Base-by-base conservation (phyloP, 2,329 filamentous ascomycete species). In the Pseudogymnoascus sp. region DNA sequence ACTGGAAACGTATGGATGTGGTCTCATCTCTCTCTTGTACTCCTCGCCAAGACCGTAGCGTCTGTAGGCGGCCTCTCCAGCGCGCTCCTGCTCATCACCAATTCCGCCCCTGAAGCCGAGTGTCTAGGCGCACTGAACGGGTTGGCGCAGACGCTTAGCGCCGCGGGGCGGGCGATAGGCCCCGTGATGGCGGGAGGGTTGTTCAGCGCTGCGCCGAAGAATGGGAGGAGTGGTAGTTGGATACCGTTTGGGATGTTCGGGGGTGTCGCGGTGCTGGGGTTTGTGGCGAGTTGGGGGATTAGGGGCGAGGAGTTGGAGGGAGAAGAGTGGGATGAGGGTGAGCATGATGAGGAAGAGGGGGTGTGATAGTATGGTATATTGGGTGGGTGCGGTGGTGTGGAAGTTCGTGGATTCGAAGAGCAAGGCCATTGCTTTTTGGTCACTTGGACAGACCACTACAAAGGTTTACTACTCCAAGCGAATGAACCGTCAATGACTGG, bases 81-180 rank as follows among this genome's bases (percentile, higher is more conserved):
- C 72, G 92, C 93, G 3, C 85, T 97, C 76, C 80, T 96, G 15
- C 77, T 99, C 74, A 93, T 99, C 68, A 97, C 92, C 38, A 99
- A 99, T 70, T 96, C 90, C 0, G 91, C 92, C 0, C 90, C 92
- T 0, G 91, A 93, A 7, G 85, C 93, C 74, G 87, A 89, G 4
- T 92, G 90, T 0, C 83, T 99, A 0, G 95, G 95, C 2, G 92
- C 91, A 0, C 81, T 99, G 26, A 97, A 99, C 71, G 95, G 95
- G 9, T 83, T 97, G 33, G 95, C 95, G 0, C 95, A 99, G 75
- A 96, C 92, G 0, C 84, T 99, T 0, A 96, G 91, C 0, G 95
- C 95, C 0, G 91, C 90, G 0, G 95, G 95, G 7, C 87, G 95
- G 65, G 92, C 93, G 46, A 83, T 91, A 0, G 95, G 95, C 0